Conservation (phyloP, 176 grass and related monocot species). For the Juncus effusus region DNA sequence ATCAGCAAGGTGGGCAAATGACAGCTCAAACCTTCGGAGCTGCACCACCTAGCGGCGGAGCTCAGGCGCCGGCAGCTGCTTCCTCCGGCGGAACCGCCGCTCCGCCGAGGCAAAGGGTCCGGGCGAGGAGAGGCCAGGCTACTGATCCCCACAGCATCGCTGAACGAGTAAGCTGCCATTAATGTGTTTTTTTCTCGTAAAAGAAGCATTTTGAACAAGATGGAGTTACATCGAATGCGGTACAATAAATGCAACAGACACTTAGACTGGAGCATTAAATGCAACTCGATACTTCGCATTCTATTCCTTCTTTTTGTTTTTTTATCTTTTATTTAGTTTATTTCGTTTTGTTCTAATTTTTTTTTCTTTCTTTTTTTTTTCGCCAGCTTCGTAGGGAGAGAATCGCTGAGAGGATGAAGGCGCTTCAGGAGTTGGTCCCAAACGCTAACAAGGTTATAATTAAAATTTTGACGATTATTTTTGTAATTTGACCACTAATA, state of each 20-base stretch:
- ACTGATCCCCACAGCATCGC: slow-evolving; percentile 91
- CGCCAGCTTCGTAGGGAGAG: slow-evolving; percentile 89
- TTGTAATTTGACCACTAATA: neutral
- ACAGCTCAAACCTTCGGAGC: slow-evolving; percentile 54
- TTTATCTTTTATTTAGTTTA: neutral
- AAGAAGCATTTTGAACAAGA: neutral
- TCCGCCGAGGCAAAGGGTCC: slow-evolving; percentile 54
- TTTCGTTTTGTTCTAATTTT: neutral
- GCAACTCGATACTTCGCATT: slow-evolving; percentile 18
- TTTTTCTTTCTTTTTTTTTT: slow-evolving; percentile 23
- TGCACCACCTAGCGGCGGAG: slow-evolving; percentile 29
- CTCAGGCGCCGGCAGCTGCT: slow-evolving; percentile 10
- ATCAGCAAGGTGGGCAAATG: slow-evolving; percentile 52
- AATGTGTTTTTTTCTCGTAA: slow-evolving; percentile 30
- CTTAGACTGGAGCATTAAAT: slow-evolving; percentile 25
- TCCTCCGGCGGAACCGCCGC: slow-evolving; percentile 35
- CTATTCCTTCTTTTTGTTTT: slow-evolving; percentile 13
- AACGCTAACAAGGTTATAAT: slow-evolving; percentile 76
- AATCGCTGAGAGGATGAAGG: slow-evolving; percentile 99
- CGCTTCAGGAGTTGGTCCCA: slow-evolving; percentile 85
- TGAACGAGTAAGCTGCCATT: slow-evolving; percentile 61
- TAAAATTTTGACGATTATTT: slow-evolving; percentile 4
- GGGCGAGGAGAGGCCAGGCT: slow-evolving; percentile 69
- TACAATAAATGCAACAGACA: slow-evolving; percentile 14
- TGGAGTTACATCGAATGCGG: slow-evolving; percentile 3